phyloP scores from a whole-genome alignment of 345 rosid genomes.

The Eucalyptus pauciflora region DNA sequence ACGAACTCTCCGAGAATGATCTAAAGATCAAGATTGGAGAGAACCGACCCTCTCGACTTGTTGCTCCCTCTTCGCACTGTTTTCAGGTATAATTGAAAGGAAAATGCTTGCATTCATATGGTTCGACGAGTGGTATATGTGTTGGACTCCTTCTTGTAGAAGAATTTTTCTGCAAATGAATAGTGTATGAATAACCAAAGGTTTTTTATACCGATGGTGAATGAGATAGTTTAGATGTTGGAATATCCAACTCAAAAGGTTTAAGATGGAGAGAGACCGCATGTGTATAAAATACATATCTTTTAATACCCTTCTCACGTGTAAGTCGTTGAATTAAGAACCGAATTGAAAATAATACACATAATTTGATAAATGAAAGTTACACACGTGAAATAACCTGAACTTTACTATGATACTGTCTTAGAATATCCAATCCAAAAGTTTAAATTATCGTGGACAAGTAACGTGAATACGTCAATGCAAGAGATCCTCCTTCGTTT shows the following conservation, averaged over 20 bases:
- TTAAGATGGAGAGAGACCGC: neutral
- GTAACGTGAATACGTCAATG: fast-evolving
- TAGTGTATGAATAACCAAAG: neutral
- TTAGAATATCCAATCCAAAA: neutral
- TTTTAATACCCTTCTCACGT: neutral
- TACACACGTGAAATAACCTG: neutral
- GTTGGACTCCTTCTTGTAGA: neutral
- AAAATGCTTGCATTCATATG: neutral
- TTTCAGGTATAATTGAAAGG: neutral
- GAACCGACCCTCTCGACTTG: neutral
- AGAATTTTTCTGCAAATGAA: neutral
- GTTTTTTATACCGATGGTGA: neutral
- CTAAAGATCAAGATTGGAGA: neutral
- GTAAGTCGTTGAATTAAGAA: neutral
- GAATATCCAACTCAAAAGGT: neutral
- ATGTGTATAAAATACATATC: neutral
- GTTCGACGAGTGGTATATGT: fast-evolving
- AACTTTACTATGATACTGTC: neutral
- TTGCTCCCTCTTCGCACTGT: neutral
- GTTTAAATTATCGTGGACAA: neutral
- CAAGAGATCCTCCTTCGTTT: neutral
- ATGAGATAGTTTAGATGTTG: neutral
- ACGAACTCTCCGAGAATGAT: neutral
- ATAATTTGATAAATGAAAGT: neutral
- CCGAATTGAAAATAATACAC: neutral